phyloP scores from a whole-genome alignment of 192 early-diverging fungal genomes.

The Entophlyctis luteolus region DNA sequence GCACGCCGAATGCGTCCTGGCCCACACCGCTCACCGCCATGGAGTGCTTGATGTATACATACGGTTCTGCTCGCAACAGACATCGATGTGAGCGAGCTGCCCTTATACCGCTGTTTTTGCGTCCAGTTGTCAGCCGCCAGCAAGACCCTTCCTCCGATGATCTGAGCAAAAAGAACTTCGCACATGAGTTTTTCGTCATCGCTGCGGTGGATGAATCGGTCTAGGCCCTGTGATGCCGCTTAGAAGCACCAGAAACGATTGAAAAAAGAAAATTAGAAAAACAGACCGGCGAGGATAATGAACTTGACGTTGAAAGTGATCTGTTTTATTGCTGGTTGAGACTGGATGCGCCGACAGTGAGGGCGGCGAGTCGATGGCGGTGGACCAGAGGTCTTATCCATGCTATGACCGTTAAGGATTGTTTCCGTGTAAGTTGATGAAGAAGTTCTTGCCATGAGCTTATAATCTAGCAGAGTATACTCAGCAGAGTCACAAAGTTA shows the following conservation, averaged over 20 bases:
- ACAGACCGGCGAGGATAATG: constrained; percentile 59
- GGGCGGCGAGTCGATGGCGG: background rate
- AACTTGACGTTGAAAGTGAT: constrained; percentile 77
- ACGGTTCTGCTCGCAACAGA: no score
- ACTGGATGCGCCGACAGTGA: constrained; percentile 6
- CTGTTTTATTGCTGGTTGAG: constrained; percentile 42
- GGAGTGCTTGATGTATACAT: no score
- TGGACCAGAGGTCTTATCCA: no score
- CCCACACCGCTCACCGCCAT: no score
- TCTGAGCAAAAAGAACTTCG: no score
- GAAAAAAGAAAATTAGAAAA: constrained; percentile 72
- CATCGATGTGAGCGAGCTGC: no score
- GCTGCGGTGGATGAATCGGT: constrained; percentile 87
- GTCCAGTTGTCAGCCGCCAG: no score
- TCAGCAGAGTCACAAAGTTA: no score
- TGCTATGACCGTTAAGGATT: background rate
- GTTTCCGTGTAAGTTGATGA: constrained; percentile 11
- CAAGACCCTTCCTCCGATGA: no score
- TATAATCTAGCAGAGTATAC: background rate
- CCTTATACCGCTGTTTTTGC: no score
- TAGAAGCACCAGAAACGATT: constrained; percentile 96
- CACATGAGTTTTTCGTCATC: no score
- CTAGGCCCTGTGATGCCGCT: constrained; percentile 80
- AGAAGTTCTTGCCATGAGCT: constrained; percentile 11
- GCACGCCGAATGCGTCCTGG: no score